A percentile compares a stretch with the other conserved stretches of the same genome.
phyloP scores from a whole-genome alignment of 1,139 yeast species.

The Suhomyces panamericanus region DNA sequence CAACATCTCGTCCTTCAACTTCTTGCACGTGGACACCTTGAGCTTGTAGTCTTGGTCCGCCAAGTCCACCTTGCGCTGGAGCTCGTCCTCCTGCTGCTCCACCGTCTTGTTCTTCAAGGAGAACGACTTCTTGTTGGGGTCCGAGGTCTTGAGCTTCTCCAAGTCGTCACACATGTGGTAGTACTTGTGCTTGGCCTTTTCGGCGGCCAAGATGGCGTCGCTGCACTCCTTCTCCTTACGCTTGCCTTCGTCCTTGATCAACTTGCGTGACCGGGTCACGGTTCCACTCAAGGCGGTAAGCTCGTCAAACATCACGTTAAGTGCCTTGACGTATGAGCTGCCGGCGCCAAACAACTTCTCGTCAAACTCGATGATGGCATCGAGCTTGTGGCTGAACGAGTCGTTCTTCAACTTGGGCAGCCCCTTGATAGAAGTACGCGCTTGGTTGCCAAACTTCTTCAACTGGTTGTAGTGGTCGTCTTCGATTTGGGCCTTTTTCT shows the following conservation, averaged over 20 bases:
- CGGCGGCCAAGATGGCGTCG: conserved; percentile 81
- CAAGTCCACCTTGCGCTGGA: conserved; percentile 72
- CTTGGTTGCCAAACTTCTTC: conserved; percentile 61
- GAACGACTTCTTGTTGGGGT: conserved; percentile 80
- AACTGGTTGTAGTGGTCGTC: conserved; percentile 76
- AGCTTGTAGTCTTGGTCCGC: conserved; percentile 86
- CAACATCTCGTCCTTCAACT: conserved; percentile 71
- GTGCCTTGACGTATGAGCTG: conserved; percentile 71
- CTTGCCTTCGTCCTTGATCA: conserved; percentile 77
- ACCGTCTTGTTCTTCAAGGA: conserved; percentile 76
- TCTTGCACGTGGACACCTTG: conserved; percentile 71
- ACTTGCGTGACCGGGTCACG: conserved; percentile 69
- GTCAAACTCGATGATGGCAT: conserved; percentile 71
- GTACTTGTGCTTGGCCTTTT: conserved; percentile 83
- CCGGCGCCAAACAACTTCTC: conserved; percentile 76
- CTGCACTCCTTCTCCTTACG: conserved; percentile 79
- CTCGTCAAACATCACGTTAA: conserved; percentile 86
- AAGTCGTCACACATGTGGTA: conserved; percentile 80
- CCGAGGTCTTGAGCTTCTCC: conserved; percentile 77
- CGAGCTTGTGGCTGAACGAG: conserved; percentile 66
- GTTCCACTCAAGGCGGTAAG: conserved; percentile 69
- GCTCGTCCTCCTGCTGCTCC: conserved; percentile 91
- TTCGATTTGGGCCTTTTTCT: conserved; percentile 76
- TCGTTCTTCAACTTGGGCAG: conserved; percentile 57
- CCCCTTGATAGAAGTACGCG: conserved; percentile 52